Evolutionary conservation across 2,329 filamentous ascomycete genomes (phyloP).

Genomic region (Setomelanomma holmii): DNA sequence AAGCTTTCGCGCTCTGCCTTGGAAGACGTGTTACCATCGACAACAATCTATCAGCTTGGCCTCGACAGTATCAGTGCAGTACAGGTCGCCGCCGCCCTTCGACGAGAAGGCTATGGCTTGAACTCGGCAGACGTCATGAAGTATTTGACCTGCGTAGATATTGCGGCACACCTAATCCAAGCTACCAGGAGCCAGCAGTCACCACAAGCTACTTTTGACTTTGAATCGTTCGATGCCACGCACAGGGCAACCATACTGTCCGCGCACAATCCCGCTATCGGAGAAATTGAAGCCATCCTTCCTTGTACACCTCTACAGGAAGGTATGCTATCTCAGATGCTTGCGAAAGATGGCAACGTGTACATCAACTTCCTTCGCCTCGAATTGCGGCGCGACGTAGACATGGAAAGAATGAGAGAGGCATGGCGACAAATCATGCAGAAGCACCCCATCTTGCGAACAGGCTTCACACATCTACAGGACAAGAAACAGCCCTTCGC

Average conservation of each 20-base stretch:
- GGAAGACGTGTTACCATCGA: constrained; percentile 63
- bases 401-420: constrained; percentile 52
- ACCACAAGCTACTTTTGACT: no score
- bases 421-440: constrained; percentile 67
- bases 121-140: constrained; percentile 79
- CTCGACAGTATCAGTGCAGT: constrained; percentile 88
- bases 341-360: constrained; percentile 68
- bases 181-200: neutral
- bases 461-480: constrained; percentile 72
- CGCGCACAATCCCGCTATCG: constrained; percentile 35
- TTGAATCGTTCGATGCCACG: constrained; percentile 58
- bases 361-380: constrained; percentile 80
- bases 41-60: constrained; percentile 85
- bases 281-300: constrained; percentile 64
- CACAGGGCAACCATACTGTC: constrained; percentile 47
- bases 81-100: constrained; percentile 75
- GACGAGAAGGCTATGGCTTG: constrained; percentile 64
- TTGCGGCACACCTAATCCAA: constrained; percentile 35
- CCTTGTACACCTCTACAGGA: constrained; percentile 83
- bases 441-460: constrained; percentile 75
- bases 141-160: constrained; percentile 42
- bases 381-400: constrained; percentile 53
- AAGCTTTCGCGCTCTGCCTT: constrained; percentile 62
- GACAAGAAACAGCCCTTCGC: constrained; percentile 70
- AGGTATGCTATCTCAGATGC: constrained; percentile 79